A percentile compares a stretch with the other conserved stretches of the same genome.
phyloP scores from a whole-genome alignment of 805 yeast genomes.

The Starmerella powellii region DNA sequence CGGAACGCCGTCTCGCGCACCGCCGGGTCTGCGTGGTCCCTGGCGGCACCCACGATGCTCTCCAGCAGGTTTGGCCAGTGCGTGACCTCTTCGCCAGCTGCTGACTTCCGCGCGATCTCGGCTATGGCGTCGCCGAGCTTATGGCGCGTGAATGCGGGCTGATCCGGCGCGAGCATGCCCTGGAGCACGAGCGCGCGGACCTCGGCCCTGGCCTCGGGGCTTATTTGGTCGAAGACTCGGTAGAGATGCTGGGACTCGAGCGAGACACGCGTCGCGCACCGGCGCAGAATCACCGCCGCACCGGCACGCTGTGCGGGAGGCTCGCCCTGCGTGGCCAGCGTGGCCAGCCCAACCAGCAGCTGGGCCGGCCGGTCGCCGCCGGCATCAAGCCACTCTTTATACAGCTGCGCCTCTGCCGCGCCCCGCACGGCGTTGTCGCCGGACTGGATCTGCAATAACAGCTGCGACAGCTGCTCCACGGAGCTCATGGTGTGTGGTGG shows the following conservation, averaged over 20 bases:
- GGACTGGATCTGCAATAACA: conserved; percentile 61
- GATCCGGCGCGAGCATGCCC: conserved; percentile 55
- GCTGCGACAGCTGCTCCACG: conserved; percentile 23
- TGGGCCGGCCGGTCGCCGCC: conserved; percentile 47
- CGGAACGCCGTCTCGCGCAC: conserved; percentile 86
- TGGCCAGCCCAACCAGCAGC: conserved; percentile 65
- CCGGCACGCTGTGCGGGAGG: conserved; percentile 44
- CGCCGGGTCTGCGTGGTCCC: conserved; percentile 43
- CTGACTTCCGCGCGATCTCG: conserved; percentile 55
- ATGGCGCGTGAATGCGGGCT: conserved; percentile 70
- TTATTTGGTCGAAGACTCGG: conserved; percentile 65
- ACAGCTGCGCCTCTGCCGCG: conserved; percentile 62
- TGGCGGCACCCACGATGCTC: conserved; percentile 52
- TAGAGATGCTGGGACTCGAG: conserved; percentile 55
- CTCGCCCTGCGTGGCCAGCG: conserved; percentile 57
- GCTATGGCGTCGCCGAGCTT: conserved; percentile 90
- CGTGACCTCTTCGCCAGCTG: conserved; percentile 26
- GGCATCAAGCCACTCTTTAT: conserved; percentile 59
- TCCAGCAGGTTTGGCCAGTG: conserved; percentile 75
- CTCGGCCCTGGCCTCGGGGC: conserved; percentile 45
- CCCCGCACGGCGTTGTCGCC: conserved; percentile 66
- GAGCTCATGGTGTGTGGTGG: conserved; percentile 10
- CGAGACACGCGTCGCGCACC: conserved; percentile 47
- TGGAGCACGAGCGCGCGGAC: conserved; percentile 54
- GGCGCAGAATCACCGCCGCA: conserved; percentile 79